Evolutionary conservation across 2,329 filamentous ascomycete genomes (phyloP).

Genomic region (Xylariaceae sp.): DNA sequence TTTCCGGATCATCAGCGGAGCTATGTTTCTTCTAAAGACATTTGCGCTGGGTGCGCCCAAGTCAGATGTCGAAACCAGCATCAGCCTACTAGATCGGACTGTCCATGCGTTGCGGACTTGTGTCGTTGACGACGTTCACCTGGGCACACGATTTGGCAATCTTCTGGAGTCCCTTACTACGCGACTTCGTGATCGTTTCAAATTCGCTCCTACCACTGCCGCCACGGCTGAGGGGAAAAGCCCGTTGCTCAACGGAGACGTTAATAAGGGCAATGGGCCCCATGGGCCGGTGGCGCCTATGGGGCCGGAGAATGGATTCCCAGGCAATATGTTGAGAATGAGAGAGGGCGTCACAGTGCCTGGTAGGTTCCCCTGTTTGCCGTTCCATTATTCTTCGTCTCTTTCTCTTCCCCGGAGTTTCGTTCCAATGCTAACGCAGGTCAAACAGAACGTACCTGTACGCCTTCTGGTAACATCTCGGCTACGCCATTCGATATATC

Average conservation of each 20-base stretch:
- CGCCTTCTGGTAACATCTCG: constrained; percentile 49
- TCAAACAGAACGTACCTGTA: constrained; percentile 36
- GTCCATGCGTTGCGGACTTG: constrained; percentile 70
- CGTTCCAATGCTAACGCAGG: constrained; percentile 9
- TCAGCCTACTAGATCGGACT: constrained; percentile 68
- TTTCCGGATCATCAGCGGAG: constrained; percentile 79
- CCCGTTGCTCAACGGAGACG: constrained; percentile 34
- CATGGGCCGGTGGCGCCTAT: constrained; percentile 31
- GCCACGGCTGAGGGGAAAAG: constrained; percentile 41
- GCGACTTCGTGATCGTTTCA: constrained; percentile 68
- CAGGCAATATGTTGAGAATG: constrained; percentile 25
- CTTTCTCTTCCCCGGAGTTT: not conserved
- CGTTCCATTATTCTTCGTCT: not conserved
- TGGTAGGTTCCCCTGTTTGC: constrained; percentile 23
- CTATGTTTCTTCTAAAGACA: constrained; percentile 79
- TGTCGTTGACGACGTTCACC: constrained; percentile 78
- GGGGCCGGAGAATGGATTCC: constrained; percentile 26
- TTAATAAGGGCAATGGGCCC: constrained; percentile 21
- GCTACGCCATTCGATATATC: constrained; percentile 59
- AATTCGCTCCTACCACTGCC: constrained; percentile 50
- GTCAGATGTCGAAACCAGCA: constrained; percentile 69
- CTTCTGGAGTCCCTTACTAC: constrained; percentile 74
- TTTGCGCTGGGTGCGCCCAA: constrained; percentile 77
- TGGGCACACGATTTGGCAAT: constrained; percentile 79
- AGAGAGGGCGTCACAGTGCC: constrained; percentile 28